Conservation (phyloP, 2,329 filamentous ascomycete species). For the Eutypella sp. region DNA sequence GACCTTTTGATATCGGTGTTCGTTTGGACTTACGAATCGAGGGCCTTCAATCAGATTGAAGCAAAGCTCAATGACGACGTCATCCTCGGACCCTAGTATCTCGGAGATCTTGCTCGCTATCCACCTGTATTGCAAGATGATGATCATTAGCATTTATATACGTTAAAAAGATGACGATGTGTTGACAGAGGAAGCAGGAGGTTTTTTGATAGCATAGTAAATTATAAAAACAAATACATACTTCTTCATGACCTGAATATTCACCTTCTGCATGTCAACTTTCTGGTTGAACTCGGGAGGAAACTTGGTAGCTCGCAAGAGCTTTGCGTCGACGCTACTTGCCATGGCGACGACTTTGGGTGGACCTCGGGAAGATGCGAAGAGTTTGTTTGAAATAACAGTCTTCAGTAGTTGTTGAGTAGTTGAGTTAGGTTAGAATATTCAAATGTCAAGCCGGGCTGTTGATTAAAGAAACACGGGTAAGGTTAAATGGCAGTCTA, state of each 20-base stretch:
- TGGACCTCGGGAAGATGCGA: not conserved
- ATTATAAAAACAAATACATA: too few relatives aligned
- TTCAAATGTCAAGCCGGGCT: too few relatives aligned
- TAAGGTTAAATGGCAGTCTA: not conserved
- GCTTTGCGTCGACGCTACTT: constrained; percentile 80
- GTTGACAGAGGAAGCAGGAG: not conserved
- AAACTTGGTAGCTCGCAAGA: constrained; percentile 88
- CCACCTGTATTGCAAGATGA: constrained; percentile 58
- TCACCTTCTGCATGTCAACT: constrained; percentile 96
- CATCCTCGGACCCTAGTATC: constrained; percentile 88
- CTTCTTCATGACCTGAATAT: constrained; percentile 97
- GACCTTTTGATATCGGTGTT: not conserved
- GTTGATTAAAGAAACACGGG: not conserved
- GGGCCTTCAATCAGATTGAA: constrained; percentile 67
- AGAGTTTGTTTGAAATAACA: too few relatives aligned
- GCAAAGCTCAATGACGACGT: constrained; percentile 87
- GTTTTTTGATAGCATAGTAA: not conserved
- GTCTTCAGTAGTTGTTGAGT: too few relatives aligned
- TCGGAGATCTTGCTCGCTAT: constrained; percentile 83
- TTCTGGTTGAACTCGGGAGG: constrained; percentile 90
- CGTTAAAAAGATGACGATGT: too few relatives aligned
- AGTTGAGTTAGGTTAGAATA: too few relatives aligned
- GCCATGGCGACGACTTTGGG: constrained; percentile 51
- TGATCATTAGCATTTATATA: too few relatives aligned
- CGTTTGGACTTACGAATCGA: constrained; percentile 65